Evolutionary conservation across 129 eudicot genomes (phyloP).

Genomic region (Tagetes patula): DNA sequence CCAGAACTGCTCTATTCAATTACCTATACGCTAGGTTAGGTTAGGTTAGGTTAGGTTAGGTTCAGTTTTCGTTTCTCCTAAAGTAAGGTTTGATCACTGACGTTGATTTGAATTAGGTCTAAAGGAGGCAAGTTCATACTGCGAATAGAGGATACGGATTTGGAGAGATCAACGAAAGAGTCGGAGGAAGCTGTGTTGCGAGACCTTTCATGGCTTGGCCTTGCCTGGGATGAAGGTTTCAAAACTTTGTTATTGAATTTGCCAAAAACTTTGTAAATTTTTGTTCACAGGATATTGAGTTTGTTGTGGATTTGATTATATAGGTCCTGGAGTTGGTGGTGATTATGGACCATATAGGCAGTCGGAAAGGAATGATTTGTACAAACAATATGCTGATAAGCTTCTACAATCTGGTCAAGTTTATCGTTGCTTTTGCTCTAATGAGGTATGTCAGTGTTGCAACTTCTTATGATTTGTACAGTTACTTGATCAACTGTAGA

Average conservation of each 20-base stretch:
- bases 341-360: slow-evolving; percentile 89
- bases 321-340: slow-evolving; percentile 87
- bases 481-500: background rate
- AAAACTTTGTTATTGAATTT: background rate
- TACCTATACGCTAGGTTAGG: slow-evolving; percentile 68
- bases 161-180: slow-evolving; percentile 87
- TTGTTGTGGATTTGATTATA: slow-evolving; percentile 6
- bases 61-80: background rate
- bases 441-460: slow-evolving; percentile 44
- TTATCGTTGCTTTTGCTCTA: slow-evolving; percentile 93
- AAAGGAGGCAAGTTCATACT: slow-evolving; percentile 83
- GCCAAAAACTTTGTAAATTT: background rate
- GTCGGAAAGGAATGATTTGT: slow-evolving; percentile 81
- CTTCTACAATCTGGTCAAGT: slow-evolving; percentile 79
- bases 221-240: slow-evolving; percentile 94
- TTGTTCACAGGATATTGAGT: background rate
- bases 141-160: slow-evolving; percentile 88
- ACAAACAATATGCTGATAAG: slow-evolving; percentile 76
- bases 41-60: slow-evolving; percentile 31
- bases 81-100: no score
- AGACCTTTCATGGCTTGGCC: slow-evolving; percentile 89
- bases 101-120: slow-evolving; percentile 44
- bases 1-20: slow-evolving; percentile 80
- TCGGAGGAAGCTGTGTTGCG: slow-evolving; percentile 83
- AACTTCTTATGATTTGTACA: background rate